Base-by-base conservation (phyloP, 2,329 filamentous ascomycete genomes). In the Sporothrix protearum region DNA sequence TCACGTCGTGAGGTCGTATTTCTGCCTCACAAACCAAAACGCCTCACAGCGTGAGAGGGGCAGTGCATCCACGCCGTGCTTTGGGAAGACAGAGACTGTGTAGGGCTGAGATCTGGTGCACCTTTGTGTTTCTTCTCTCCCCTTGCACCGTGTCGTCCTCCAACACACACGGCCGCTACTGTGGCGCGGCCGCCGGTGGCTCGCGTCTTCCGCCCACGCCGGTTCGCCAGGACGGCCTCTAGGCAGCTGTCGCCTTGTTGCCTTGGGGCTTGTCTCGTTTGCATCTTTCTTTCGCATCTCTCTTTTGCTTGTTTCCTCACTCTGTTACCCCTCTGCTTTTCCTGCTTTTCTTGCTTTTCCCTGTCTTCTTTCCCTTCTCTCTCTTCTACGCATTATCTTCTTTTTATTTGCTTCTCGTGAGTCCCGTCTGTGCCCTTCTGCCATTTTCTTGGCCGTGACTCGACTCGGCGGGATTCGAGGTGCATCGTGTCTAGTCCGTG, bases 231-330 rank as follows among this genome's bases (percentile, higher is more conserved):
- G 71, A 59, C 68, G 59, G 72, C 73, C 73, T 73, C 74, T 75
- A 77, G 76, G 75, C 76, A 78, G 74, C 75, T 75, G 74, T 76
- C 71, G 72, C 77, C 19, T 25, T 49, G 6, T 36, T 36, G 6
- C 59, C 36, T 47, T 14, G 33, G 7, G 10, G n/a, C n/a, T n/a
- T n/a, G n/a, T n/a, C n/a, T n/a, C n/a, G n/a, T n/a, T n/a, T n/a
- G n/a, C n/a, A n/a, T n/a, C n/a, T n/a, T n/a, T n/a, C n/a, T n/a
- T n/a, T 42, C 39, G n/a, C n/a, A n/a, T n/a, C n/a, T 45, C 9
- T 45, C 10, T n/a, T 12, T 12, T 33, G 30, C 12, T 71, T 25
- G 19, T 66, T 25, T 57, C 22, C 19, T 53, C 14, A 45, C 28
- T 4, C 51, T 59, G 28, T 25, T n/a, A n/a, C n/a, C n/a, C 64